phyloP scores from a whole-genome alignment of 2,329 filamentous ascomycete species.

The Neoarthrinium moseri region DNA sequence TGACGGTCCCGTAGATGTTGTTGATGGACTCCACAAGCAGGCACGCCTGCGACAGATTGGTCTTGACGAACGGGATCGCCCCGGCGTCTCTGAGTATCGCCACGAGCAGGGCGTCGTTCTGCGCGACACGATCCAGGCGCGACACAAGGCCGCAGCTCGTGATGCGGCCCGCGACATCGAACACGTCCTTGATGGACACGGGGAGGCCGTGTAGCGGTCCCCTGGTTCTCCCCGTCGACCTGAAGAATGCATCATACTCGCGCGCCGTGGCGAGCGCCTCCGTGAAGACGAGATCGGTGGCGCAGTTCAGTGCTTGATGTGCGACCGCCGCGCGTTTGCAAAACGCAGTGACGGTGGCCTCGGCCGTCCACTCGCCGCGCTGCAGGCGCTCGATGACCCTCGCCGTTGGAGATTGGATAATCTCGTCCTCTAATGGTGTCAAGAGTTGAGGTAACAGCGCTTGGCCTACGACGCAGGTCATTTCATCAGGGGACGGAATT shows the following conservation, averaged over 20 bases:
- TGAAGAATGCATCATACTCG: not conserved
- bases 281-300: constrained; percentile 35
- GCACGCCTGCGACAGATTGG: not conserved
- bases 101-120: not conserved
- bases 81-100: not conserved
- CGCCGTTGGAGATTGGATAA: too few species aligned
- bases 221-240: not conserved
- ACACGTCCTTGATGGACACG: constrained; percentile 32
- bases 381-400: too few species aligned
- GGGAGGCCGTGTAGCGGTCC: constrained; percentile 37
- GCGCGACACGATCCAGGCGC: not conserved
- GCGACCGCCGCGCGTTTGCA: constrained; percentile 24
- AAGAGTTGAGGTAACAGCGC: too few species aligned
- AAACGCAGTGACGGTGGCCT: constrained; percentile 13
- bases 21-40: not conserved
- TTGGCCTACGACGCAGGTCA: too few species aligned
- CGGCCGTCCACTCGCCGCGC: not conserved
- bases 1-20: not conserved
- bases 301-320: constrained; percentile 28
- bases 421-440: too few species aligned
- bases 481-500: too few species aligned
- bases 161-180: not conserved
- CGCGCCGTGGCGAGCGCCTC: constrained; percentile 30
- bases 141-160: not conserved
- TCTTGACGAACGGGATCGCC: not conserved